Evolutionary conservation across 768 basidiomycete species (phyloP).

Genomic region (Strobilomyces confusus): DNA sequence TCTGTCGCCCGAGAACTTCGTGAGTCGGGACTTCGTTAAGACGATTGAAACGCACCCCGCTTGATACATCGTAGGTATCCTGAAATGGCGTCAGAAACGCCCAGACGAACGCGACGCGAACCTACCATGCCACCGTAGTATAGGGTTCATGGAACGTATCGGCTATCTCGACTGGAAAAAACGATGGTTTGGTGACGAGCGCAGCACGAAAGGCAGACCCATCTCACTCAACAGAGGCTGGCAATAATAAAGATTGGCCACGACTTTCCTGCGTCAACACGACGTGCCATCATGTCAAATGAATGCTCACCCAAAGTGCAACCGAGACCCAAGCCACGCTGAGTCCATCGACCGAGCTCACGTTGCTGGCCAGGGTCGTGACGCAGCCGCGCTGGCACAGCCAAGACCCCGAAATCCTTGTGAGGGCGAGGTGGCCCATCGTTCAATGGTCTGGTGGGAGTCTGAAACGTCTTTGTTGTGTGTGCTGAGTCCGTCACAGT

Average conservation of each 20-base stretch:
- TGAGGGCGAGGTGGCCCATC: neutral
- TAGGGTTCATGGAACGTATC: slow-evolving; percentile 34
- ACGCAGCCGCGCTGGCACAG: slow-evolving; percentile 40
- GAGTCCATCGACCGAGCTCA: slow-evolving; percentile 36
- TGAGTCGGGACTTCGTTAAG: neutral
- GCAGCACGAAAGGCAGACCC: neutral
- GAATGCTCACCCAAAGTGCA: slow-evolving; percentile 41
- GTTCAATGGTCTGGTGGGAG: neutral
- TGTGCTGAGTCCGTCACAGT: slow-evolving; percentile 11
- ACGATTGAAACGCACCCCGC: slow-evolving; percentile 45
- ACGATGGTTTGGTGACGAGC: neutral
- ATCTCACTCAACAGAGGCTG: slow-evolving; percentile 70
- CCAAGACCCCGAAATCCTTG: slow-evolving; percentile 43
- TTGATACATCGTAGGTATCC: slow-evolving; percentile 64
- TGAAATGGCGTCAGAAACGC: slow-evolving; percentile 21
- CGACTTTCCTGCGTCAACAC: slow-evolving; percentile 23
- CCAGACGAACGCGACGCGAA: neutral
- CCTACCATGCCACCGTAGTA: slow-evolving; percentile 32
- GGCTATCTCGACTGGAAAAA: slow-evolving; percentile 30
- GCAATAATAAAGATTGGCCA: slow-evolving; percentile 77
- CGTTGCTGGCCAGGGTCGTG: slow-evolving; percentile 38
- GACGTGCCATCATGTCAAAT: neutral
- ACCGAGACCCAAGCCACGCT: slow-evolving; percentile 44
- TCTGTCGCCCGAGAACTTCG: neutral
- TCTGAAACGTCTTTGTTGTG: neutral